Evolutionary conservation across 345 rosid genomes (phyloP).

Genomic region (Luvunga scandens): DNA sequence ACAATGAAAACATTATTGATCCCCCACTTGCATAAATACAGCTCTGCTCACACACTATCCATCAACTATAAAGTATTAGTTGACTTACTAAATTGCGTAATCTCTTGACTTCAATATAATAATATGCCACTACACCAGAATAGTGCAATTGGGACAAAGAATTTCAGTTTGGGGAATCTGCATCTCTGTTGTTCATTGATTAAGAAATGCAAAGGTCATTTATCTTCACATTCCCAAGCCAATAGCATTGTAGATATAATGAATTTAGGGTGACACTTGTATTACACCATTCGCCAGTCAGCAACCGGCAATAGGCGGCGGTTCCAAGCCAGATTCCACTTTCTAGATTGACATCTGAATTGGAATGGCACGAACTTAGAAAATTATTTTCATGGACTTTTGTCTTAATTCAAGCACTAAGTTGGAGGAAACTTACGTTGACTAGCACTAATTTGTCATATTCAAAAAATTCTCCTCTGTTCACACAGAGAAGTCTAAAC

Average conservation of each 20-base stretch:
- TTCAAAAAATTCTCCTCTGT: slow-evolving; percentile 7
- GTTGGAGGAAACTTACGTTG: slow-evolving; percentile 8
- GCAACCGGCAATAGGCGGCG: neutral
- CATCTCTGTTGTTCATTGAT: no score
- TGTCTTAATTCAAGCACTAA: neutral
- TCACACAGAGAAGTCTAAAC: slow-evolving; percentile 17
- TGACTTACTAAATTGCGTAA: neutral
- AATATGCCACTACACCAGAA: neutral
- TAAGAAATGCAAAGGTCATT: no score
- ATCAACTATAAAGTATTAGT: neutral
- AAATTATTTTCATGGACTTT: neutral
- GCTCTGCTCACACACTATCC: neutral
- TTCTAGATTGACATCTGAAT: neutral
- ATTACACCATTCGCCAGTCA: neutral
- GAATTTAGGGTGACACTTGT: neutral
- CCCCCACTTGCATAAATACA: slow-evolving; percentile 3
- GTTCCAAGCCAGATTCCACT: neutral
- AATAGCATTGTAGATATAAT: neutral
- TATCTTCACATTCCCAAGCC: neutral
- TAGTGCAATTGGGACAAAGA: neutral
- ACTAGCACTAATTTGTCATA: slow-evolving; percentile 6
- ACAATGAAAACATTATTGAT: neutral
- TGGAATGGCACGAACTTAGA: slow-evolving; percentile 4
- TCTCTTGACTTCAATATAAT: neutral
- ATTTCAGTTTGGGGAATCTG: no score